Percentiles rank a stretch among this genome's conserved stretches.
Evolutionary conservation across 179 eudicot genomes (phyloP).

Genomic region (Drosera spatulata): DNA sequence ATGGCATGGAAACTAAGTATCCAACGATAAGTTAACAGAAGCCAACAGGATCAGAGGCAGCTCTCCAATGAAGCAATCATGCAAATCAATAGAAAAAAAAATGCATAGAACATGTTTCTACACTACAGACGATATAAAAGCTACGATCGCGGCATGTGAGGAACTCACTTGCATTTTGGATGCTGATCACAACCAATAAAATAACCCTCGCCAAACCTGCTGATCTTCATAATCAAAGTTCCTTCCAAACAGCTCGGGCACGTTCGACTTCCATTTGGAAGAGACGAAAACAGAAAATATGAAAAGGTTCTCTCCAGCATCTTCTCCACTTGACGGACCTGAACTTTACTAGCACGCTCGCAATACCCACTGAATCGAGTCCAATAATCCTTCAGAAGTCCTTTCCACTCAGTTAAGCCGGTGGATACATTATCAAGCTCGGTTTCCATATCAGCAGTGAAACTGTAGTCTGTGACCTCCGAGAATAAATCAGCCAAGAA

Average conservation of each 20-base stretch:
- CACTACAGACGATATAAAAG: background rate
- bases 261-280: slow-evolving; percentile 65
- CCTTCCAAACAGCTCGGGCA: slow-evolving; percentile 90
- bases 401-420: slow-evolving; percentile 94
- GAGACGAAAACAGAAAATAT: slow-evolving; percentile 57
- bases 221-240: slow-evolving; percentile 73
- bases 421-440: slow-evolving; percentile 96
- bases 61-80: no score
- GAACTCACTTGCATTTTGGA: slow-evolving; percentile 90
- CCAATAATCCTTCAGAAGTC: slow-evolving; percentile 85
- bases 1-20: no score
- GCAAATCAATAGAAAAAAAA: background rate
- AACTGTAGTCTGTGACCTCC: slow-evolving; percentile 88
- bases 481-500: slow-evolving; percentile 77
- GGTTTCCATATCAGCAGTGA: slow-evolving; percentile 93
- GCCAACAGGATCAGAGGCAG: no score
- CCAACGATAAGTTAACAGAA: no score
- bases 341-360: slow-evolving; percentile 47
- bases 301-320: slow-evolving; percentile 83
- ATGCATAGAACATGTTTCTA: background rate
- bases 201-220: slow-evolving; percentile 85
- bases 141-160: background rate
- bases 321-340: slow-evolving; percentile 90
- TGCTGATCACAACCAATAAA: slow-evolving; percentile 96
- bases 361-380: slow-evolving; percentile 73